These are phyloP conservation scores for Citrus glauca DNA, from an alignment of 345 rosid species.

Conservation along the genomic window DNA sequence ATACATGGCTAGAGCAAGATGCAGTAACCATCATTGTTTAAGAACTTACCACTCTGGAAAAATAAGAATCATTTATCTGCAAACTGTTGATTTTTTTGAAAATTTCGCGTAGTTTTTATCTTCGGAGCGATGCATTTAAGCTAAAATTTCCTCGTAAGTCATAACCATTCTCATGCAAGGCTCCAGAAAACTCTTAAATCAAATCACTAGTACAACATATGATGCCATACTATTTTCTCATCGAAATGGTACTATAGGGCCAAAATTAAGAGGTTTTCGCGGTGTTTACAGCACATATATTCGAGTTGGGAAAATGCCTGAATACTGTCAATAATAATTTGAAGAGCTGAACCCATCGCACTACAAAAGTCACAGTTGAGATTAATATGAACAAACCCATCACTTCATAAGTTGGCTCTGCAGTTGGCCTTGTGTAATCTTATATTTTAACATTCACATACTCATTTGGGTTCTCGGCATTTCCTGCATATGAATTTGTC, in stretches of 20 bases:
- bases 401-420: neutral
- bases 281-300: neutral
- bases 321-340: neutral
- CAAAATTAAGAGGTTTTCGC: neutral
- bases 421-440: neutral
- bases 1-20: neutral
- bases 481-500: neutral
- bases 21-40: neutral
- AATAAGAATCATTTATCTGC: neutral
- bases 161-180: neutral
- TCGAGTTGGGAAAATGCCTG: neutral
- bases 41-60: neutral
- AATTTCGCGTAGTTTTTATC: neutral
- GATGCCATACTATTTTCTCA: neutral
- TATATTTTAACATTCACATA: too few relatives aligned
- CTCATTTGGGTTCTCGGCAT: neutral
- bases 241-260: neutral
- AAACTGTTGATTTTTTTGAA: neutral
- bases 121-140: neutral
- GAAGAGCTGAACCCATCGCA: neutral
- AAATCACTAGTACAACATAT: too few relatives aligned
- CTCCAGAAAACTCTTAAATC: too few relatives aligned
- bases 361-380: neutral
- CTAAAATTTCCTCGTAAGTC: neutral
- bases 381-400: too few relatives aligned